Conservation (phyloP, 2,329 filamentous ascomycete species). For the Cladosporium sp. region DNA sequence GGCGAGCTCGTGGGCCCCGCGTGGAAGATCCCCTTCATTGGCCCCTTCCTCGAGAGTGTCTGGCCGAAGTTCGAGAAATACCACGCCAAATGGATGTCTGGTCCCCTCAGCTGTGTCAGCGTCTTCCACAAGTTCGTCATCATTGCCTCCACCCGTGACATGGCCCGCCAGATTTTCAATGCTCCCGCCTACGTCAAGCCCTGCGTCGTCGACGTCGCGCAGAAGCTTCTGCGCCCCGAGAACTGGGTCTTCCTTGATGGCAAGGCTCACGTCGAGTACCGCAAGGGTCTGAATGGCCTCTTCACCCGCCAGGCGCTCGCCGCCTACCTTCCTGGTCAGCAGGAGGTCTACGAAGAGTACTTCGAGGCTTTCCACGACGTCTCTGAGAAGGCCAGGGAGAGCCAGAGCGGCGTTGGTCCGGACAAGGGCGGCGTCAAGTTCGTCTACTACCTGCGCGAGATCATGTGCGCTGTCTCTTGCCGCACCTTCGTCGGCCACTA, state of each 20-base stretch:
- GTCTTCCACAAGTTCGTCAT: slow-evolving; percentile 99
- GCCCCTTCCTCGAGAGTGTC: slow-evolving; percentile 89
- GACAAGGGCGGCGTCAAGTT: slow-evolving; percentile 70
- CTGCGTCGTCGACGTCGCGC: slow-evolving; percentile 88
- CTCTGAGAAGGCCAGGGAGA: slow-evolving; percentile 43
- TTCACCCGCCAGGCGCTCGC: slow-evolving; percentile 89
- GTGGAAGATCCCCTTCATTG: slow-evolving; percentile 54
- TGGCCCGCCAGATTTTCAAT: slow-evolving; percentile 96
- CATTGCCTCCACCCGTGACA: slow-evolving; percentile 88
- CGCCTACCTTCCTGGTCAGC: slow-evolving; percentile 82
- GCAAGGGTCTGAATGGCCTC: slow-evolving; percentile 88
- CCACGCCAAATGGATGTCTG: slow-evolving; percentile 85
- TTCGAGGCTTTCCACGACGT: slow-evolving; percentile 72
- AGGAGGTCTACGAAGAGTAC: slow-evolving; percentile 84
- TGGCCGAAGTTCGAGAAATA: slow-evolving; percentile 90
- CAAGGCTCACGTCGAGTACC: slow-evolving; percentile 90
- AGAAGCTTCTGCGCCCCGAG: slow-evolving; percentile 82
- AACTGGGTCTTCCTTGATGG: slow-evolving; percentile 99
- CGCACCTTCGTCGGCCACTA: slow-evolving; percentile 97
- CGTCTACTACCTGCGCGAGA: slow-evolving; percentile 87
- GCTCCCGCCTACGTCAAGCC: slow-evolving; percentile 88
- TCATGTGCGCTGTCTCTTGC: slow-evolving; percentile 92
- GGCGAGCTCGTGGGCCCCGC: slow-evolving; percentile 41
- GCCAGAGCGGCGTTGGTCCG: slow-evolving; percentile 28
- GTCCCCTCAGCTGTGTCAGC: slow-evolving; percentile 88